phyloP scores from a whole-genome alignment of 306 rosid genomes.

The Fragaria vesca region DNA sequence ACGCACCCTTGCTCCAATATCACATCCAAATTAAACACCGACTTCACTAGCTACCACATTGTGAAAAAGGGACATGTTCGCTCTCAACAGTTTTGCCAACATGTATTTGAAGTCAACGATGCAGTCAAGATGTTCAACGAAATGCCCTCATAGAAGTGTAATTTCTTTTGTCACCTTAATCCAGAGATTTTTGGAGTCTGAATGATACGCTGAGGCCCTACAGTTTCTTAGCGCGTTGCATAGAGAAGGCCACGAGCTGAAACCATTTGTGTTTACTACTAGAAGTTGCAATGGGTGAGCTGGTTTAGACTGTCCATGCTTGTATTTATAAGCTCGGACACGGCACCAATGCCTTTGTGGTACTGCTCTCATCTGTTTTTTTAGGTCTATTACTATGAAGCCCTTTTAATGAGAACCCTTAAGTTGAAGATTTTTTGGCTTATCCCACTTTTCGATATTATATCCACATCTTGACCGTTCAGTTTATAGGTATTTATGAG shows the following conservation, averaged over 20 bases:
- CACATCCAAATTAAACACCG: conserved; percentile 27
- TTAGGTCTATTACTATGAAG: too few relatives aligned
- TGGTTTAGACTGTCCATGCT: conserved; percentile 38
- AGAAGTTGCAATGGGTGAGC: conserved; percentile 40
- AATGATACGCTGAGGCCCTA: conserved; percentile 22
- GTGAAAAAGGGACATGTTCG: conserved; percentile 47
- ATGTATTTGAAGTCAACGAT: conserved; percentile 25
- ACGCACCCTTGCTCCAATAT: conserved; percentile 33
- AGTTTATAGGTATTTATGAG: too few relatives aligned
- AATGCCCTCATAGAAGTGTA: conserved; percentile 35
- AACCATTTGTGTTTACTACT: conserved; percentile 44
- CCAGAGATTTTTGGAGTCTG: conserved; percentile 31
- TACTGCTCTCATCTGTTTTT: conserved; percentile 29
- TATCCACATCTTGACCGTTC: too few relatives aligned
- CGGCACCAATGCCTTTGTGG: conserved; percentile 41
- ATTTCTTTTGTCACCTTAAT: conserved; percentile 52
- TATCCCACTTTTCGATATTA: too few relatives aligned
- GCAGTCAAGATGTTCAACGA: conserved; percentile 42
- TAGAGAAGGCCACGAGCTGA: conserved; percentile 48
- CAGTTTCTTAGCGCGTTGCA: conserved; percentile 41
- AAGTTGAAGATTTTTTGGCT: too few relatives aligned
- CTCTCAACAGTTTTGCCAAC: conserved; percentile 41
- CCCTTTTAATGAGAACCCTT: too few relatives aligned
- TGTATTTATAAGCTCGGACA: conserved; percentile 41
- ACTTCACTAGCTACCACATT: conserved; percentile 25